phyloP scores from a whole-genome alignment of 257 asterid genomes.

The Phtheirospermum japonicum region DNA sequence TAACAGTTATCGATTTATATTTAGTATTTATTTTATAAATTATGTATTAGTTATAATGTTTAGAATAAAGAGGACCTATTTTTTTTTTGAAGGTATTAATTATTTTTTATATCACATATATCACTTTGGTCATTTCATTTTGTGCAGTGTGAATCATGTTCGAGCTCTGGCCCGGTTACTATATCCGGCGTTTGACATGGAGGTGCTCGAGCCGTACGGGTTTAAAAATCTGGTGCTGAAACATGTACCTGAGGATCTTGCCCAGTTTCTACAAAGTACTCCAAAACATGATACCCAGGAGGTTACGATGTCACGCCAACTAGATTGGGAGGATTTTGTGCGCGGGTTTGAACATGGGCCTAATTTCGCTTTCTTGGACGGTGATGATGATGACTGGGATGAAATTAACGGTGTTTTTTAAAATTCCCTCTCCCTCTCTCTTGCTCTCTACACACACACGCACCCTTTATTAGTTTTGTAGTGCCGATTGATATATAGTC shows the following conservation, averaged over 20 bases:
- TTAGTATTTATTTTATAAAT: too few species aligned
- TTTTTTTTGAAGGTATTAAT: too few species aligned
- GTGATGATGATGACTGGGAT: background rate
- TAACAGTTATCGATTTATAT: too few species aligned
- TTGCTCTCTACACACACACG: too few species aligned
- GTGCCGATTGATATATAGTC: too few species aligned
- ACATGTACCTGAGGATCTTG: constrained; percentile 36
- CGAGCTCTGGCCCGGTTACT: constrained; percentile 60
- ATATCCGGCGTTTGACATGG: constrained; percentile 53
- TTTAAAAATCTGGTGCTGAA: constrained; percentile 34
- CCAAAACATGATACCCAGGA: constrained; percentile 32
- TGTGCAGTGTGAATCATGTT: constrained; percentile 62
- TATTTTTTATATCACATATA: too few species aligned
- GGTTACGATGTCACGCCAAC: constrained; percentile 38
- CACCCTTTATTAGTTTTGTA: too few species aligned
- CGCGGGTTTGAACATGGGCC: constrained; percentile 30
- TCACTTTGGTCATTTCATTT: background rate
- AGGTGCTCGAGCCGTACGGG: constrained; percentile 41
- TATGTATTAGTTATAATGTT: too few species aligned
- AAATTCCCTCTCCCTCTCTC: too few species aligned
- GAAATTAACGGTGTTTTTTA: background rate
- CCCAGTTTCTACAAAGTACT: constrained; percentile 31
- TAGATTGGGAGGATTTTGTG: constrained; percentile 39
- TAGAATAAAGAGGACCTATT: too few species aligned
- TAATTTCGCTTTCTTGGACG: background rate